Evolutionary conservation across 371 early-diverging fungal genomes (phyloP).

Genomic region (Rhizomucor pusillus): DNA sequence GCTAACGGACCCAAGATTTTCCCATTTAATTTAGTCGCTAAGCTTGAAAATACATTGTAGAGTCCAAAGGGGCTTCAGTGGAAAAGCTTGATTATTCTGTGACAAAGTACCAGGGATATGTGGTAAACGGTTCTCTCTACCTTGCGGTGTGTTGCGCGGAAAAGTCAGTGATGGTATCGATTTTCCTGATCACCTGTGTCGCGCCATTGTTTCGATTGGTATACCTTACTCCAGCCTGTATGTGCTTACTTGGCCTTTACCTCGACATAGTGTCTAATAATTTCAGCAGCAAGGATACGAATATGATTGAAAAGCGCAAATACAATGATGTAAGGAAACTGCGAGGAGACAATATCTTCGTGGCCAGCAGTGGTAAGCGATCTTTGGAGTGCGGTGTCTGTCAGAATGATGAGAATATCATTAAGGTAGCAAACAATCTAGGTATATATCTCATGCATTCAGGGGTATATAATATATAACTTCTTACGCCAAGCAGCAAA

Average conservation of each 20-base stretch:
- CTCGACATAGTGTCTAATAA: no score
- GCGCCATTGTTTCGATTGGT: constrained; percentile 88
- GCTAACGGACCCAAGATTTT: constrained; percentile 33
- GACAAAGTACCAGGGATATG: no score
- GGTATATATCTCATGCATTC: constrained; percentile 91
- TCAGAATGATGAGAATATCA: no score
- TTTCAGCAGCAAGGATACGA: background rate
- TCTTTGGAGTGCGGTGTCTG: no score
- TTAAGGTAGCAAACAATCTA: background rate
- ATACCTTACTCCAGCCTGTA: constrained; percentile 81
- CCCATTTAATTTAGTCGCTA: no score
- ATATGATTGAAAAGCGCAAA: constrained; percentile 12
- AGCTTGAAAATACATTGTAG: no score
- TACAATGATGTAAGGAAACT: constrained; percentile 38
- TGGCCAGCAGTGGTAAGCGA: background rate
- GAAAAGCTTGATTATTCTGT: constrained; percentile 18
- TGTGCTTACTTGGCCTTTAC: no score
- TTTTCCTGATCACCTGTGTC: constrained; percentile 83
- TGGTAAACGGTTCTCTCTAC: constrained; percentile 32
- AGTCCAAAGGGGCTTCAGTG: constrained; percentile 35
- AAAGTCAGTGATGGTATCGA: constrained; percentile 96
- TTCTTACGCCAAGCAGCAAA: no score
- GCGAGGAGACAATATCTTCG: constrained; percentile 33
- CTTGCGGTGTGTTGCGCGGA: constrained; percentile 71
- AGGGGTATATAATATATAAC: constrained; percentile 59